Conservation (phyloP, 1,139 yeast genomes). For the Yamadazyma atmosphaerica region DNA sequence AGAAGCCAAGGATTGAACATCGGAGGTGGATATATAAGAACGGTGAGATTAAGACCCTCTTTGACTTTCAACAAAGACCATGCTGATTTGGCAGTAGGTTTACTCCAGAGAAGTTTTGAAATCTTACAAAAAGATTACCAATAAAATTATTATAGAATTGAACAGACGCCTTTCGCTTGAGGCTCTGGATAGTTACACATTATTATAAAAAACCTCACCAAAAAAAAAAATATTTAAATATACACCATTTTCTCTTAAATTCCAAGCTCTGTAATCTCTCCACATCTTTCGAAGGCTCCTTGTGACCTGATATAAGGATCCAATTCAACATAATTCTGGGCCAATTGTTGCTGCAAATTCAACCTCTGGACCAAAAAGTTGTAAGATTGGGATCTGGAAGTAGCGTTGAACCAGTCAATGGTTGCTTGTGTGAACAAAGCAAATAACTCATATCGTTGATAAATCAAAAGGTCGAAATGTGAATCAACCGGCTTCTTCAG, state of each 20-base stretch:
- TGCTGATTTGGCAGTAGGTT: slow-evolving; percentile 59
- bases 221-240: not conserved
- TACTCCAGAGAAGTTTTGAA: slow-evolving; percentile 24
- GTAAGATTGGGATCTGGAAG: slow-evolving; percentile 41
- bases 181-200: not conserved
- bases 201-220: not conserved
- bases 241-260: slow-evolving; percentile 2
- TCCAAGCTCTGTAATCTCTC: slow-evolving; percentile 28
- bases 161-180: too few species aligned
- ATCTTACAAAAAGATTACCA: not conserved
- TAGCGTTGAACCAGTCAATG: slow-evolving; percentile 63
- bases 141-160: too few species aligned
- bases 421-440: slow-evolving; percentile 57
- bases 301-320: slow-evolving; percentile 78
- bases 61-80: slow-evolving; percentile 71
- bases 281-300: slow-evolving; percentile 61
- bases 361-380: slow-evolving; percentile 48
- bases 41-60: slow-evolving; percentile 74
- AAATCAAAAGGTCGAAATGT: slow-evolving; percentile 24
- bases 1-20: slow-evolving; percentile 64
- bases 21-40: slow-evolving; percentile 74
- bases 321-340: slow-evolving; percentile 55
- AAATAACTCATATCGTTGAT: slow-evolving; percentile 49
- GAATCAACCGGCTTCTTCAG: slow-evolving; percentile 30
- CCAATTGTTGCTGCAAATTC: slow-evolving; percentile 47